Conservation (phyloP, 129 eudicot species). For the Gnaphalium uliginosum region DNA sequence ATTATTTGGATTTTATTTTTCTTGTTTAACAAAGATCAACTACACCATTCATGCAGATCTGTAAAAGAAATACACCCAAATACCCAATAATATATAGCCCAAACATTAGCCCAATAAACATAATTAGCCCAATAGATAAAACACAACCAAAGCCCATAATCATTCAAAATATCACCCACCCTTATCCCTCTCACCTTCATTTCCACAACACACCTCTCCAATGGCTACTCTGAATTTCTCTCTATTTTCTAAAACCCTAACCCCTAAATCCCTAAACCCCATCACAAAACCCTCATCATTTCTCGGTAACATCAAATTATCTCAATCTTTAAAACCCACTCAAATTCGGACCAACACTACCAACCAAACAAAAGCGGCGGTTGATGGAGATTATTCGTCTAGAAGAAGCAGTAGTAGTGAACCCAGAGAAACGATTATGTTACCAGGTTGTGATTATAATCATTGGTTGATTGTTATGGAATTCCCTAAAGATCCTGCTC, state of each 20-base stretch:
- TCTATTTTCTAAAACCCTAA: slow-evolving; percentile 71
- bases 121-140: not conserved
- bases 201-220: slow-evolving; percentile 10
- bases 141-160: not conserved
- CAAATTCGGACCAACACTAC: slow-evolving; percentile 21
- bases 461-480: slow-evolving; percentile 99
- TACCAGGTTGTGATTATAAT: slow-evolving; percentile 95
- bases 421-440: slow-evolving; percentile 87
- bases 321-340: slow-evolving; percentile 30
- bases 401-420: slow-evolving; percentile 62
- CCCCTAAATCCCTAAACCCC: slow-evolving; percentile 32
- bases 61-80: too few relatives aligned
- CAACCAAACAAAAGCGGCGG: slow-evolving; percentile 42
- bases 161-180: slow-evolving; percentile 13
- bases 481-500: slow-evolving; percentile 88
- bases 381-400: slow-evolving; percentile 56
- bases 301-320: slow-evolving; percentile 28
- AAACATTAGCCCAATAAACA: too few relatives aligned
- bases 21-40: too few relatives aligned
- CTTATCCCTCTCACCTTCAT: slow-evolving; percentile 37
- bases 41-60: too few relatives aligned
- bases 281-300: slow-evolving; percentile 26
- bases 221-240: slow-evolving; percentile 76
- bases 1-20: too few relatives aligned
- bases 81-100: too few relatives aligned